Percentiles rank a stretch among this genome's conserved stretches.
These are phyloP conservation scores for Dichotomopilus funicola DNA, from an alignment of 2,329 filamentous ascomycete genomes.

Conservation along the genomic window DNA sequence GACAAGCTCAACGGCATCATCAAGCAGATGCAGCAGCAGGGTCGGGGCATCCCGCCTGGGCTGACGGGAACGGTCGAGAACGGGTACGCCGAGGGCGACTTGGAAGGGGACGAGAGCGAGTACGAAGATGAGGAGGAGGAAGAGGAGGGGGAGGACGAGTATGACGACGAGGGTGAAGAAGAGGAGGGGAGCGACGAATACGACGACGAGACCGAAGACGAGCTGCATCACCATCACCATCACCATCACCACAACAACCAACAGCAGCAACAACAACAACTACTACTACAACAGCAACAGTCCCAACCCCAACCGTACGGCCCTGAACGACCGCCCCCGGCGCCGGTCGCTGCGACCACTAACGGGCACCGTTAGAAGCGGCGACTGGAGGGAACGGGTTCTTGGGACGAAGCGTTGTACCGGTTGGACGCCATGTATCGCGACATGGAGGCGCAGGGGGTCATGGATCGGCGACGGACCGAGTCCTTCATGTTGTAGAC, in stretches of 20 bases:
- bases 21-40: constrained; percentile 92
- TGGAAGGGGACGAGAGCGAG: constrained; percentile 59
- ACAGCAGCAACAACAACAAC: too few species aligned
- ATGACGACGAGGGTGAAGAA: constrained; percentile 22
- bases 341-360: constrained; percentile 26
- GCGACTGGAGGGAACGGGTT: neutral
- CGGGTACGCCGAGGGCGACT: constrained; percentile 58
- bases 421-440: neutral
- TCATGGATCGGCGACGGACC: neutral
- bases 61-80: constrained; percentile 47
- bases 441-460: neutral
- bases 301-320: constrained; percentile 23
- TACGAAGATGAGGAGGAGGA: constrained; percentile 52
- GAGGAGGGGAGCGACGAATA: constrained; percentile 22
- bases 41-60: constrained; percentile 66
- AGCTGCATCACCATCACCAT: constrained; percentile 30
- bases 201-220: constrained; percentile 31
- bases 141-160: constrained; percentile 48
- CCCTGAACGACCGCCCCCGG: constrained; percentile 41
- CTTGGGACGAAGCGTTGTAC: neutral
- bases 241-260: neutral
- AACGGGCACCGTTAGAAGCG: constrained; percentile 34
- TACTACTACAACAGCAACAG: too few species aligned
- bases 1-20: constrained; percentile 91
- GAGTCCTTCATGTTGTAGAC: too few species aligned